Evolutionary conservation across 805 yeast genomes (phyloP).

Genomic region (Nakazawaea ernobii): DNA sequence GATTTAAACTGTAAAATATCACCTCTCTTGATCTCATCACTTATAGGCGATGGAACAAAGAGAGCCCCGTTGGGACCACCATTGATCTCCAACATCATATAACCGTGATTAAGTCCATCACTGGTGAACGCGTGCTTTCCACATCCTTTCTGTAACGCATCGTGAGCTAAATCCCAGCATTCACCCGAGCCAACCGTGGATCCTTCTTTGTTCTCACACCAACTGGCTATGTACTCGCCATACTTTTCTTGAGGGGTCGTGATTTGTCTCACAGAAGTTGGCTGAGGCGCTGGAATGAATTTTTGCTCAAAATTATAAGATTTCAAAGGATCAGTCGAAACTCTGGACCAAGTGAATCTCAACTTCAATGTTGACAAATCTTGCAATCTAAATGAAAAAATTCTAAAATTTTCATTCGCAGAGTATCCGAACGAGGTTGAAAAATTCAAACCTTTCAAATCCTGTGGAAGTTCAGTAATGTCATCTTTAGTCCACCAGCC

Average conservation of each 20-base stretch:
- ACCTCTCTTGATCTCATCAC: conserved; percentile 45
- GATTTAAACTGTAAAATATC: conserved; percentile 46
- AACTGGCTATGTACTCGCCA: conserved; percentile 49
- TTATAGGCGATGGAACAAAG: conserved; percentile 19
- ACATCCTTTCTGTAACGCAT: conserved; percentile 47
- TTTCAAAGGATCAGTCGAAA: conserved; percentile 16
- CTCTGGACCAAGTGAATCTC: conserved; percentile 34
- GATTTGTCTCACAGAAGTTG: conserved; percentile 27
- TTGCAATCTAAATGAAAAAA: conserved; percentile 30
- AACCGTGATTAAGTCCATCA: conserved; percentile 41
- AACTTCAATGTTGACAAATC: conserved; percentile 36
- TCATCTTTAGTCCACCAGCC: conserved; percentile 41
- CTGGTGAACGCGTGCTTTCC: conserved; percentile 54
- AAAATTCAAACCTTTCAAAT: conserved; percentile 30
- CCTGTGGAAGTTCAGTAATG: conserved; percentile 28
- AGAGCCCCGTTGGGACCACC: conserved; percentile 15
- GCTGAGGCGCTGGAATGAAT: conserved; percentile 38
- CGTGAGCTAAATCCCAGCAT: conserved; percentile 57
- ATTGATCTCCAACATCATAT: neutral
- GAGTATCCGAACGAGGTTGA: conserved; percentile 24
- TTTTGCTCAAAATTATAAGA: conserved; percentile 24
- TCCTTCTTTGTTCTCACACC: conserved; percentile 47
- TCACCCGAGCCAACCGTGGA: conserved; percentile 49
- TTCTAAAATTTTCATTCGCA: conserved; percentile 24
- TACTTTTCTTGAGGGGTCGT: conserved; percentile 29